phyloP scores from a whole-genome alignment of 305 asterid species.

The Ajuga reptans region DNA sequence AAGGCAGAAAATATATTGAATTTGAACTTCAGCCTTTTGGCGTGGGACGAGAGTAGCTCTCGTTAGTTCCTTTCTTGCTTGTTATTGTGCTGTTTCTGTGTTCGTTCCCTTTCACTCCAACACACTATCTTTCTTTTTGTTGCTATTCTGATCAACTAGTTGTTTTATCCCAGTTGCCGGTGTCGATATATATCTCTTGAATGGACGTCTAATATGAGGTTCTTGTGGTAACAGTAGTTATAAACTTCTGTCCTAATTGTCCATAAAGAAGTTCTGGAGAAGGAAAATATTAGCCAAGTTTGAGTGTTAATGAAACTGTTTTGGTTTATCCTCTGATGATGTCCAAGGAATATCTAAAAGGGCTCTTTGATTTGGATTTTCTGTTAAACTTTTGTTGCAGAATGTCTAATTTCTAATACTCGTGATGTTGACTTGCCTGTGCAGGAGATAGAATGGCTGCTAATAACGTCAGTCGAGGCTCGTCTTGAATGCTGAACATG shows the following conservation, averaged over 20 bases:
- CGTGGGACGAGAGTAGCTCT: too few relatives aligned
- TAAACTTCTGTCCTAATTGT: not conserved
- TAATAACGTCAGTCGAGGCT: not conserved
- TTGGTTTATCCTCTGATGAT: too few relatives aligned
- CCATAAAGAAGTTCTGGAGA: not conserved
- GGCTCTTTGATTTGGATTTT: too few relatives aligned
- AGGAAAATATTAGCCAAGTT: not conserved
- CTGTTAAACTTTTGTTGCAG: too few relatives aligned
- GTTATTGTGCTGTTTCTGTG: too few relatives aligned
- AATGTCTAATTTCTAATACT: not conserved
- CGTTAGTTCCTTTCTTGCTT: too few relatives aligned
- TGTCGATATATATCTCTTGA: too few relatives aligned
- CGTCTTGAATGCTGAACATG: not conserved
- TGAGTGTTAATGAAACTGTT: not conserved
- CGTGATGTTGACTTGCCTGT: not conserved
- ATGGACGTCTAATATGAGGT: too few relatives aligned
- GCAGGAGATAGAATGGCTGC: conserved; percentile 25
- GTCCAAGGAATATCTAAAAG: not conserved
- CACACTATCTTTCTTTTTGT: not conserved
- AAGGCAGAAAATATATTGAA: too few relatives aligned
- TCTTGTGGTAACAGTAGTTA: not conserved
- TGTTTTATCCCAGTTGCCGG: not conserved
- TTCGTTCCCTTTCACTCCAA: too few relatives aligned
- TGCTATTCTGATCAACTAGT: not conserved
- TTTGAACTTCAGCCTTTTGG: too few relatives aligned